Evolutionary conservation across 192 early-diverging fungal genomes (phyloP).

Genomic region (Rhizoclosmatium globosum): DNA sequence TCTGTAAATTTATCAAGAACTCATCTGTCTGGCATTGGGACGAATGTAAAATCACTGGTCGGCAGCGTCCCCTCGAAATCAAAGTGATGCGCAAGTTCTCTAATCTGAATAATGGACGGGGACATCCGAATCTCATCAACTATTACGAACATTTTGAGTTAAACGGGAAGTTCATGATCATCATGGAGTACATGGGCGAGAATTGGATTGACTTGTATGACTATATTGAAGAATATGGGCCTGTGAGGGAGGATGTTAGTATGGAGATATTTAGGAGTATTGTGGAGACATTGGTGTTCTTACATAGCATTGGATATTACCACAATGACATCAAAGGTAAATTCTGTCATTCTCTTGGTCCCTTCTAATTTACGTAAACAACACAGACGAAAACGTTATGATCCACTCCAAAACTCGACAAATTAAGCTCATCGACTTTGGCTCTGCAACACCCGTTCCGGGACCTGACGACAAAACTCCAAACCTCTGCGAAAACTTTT

Average conservation of each 20-base stretch:
- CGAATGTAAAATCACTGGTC: background rate
- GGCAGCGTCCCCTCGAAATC: slow-evolving; percentile 52
- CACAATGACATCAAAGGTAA: slow-evolving; percentile 71
- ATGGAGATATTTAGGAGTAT: slow-evolving; percentile 55
- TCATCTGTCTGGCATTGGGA: slow-evolving; percentile 64
- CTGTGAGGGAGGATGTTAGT: slow-evolving; percentile 47
- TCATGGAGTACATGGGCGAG: slow-evolving; percentile 66
- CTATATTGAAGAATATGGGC: slow-evolving; percentile 60
- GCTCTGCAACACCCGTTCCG: slow-evolving; percentile 51
- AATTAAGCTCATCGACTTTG: slow-evolving; percentile 68
- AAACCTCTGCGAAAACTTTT: slow-evolving; percentile 51
- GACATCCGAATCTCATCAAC: slow-evolving; percentile 43
- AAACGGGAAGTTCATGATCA: slow-evolving; percentile 50
- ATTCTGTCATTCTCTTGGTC: slow-evolving; percentile 14
- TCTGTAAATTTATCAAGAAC: slow-evolving; percentile 55
- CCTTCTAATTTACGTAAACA: slow-evolving; percentile 8
- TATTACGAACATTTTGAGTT: slow-evolving; percentile 57
- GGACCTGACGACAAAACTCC: slow-evolving; percentile 6
- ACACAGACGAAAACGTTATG: slow-evolving; percentile 65
- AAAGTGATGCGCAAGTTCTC: slow-evolving; percentile 50
- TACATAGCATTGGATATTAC: slow-evolving; percentile 51
- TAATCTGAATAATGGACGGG: slow-evolving; percentile 13
- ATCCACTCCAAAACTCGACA: slow-evolving; percentile 56
- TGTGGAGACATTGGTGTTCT: slow-evolving; percentile 44
- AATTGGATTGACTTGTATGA: slow-evolving; percentile 66